A percentile compares a stretch with the other conserved stretches of the same genome.
Conservation (phyloP, 1,284 basidiomycete species). For the Naganishia liquefaciens region DNA sequence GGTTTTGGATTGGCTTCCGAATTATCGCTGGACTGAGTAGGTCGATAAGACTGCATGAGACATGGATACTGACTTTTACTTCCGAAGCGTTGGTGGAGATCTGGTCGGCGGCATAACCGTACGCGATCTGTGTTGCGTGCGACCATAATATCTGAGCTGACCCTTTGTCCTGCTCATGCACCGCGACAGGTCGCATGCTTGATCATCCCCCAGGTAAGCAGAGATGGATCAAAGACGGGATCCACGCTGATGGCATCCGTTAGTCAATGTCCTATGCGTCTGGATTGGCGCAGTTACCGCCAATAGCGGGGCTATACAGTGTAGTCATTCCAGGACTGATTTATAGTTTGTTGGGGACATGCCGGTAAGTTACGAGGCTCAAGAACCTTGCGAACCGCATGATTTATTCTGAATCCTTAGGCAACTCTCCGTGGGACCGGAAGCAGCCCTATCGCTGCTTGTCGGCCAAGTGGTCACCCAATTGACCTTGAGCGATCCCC, state of each 20-base stretch:
- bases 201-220: slow-evolving; percentile 74
- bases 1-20: slow-evolving; percentile 72
- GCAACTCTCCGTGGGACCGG: slow-evolving; percentile 70
- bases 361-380: slow-evolving; percentile 51
- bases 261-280: slow-evolving; percentile 81
- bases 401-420: slow-evolving; percentile 36
- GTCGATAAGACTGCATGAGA: slow-evolving; percentile 42
- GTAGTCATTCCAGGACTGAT: slow-evolving; percentile 76
- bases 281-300: slow-evolving; percentile 75
- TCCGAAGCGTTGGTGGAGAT: slow-evolving; percentile 71
- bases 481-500: slow-evolving; percentile 64
- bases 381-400: neutral
- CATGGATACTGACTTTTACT: neutral
- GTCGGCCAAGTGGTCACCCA: slow-evolving; percentile 81
- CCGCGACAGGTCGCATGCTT: slow-evolving; percentile 68
- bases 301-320: slow-evolving; percentile 80
- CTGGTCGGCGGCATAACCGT: slow-evolving; percentile 77
- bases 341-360: slow-evolving; percentile 82
- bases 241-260: neutral
- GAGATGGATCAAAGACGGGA: neutral
- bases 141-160: neutral
- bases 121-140: slow-evolving; percentile 18
- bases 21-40: slow-evolving; percentile 71
- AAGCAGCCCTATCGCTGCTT: slow-evolving; percentile 83
- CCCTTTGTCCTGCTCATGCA: neutral